phyloP scores from a whole-genome alignment of 176 grass and related monocot species.

The Carex scoparia region DNA sequence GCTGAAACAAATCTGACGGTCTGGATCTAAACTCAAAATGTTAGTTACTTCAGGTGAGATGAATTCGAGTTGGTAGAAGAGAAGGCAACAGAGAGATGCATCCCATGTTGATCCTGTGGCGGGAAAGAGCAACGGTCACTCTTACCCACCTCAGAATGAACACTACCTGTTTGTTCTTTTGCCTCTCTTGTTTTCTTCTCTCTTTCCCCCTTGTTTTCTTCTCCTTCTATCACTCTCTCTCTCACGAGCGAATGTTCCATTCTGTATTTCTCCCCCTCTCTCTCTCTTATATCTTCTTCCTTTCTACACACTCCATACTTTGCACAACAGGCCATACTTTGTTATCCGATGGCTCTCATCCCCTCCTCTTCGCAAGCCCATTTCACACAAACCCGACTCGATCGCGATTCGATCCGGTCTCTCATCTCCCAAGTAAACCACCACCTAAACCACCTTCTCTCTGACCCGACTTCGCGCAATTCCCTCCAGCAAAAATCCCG shows the following conservation, averaged over 20 bases:
- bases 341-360: neutral
- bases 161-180: constrained; percentile 22
- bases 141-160: neutral
- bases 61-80: neutral
- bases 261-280: neutral
- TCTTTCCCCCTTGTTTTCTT: neutral
- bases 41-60: too few species aligned
- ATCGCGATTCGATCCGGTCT: constrained; percentile 34
- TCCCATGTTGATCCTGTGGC: neutral
- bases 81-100: neutral
- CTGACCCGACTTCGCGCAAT: constrained; percentile 32
- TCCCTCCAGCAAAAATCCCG: constrained; percentile 27
- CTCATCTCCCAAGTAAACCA: constrained; percentile 50
- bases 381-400: neutral
- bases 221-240: neutral
- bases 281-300: neutral
- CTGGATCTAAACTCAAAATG: too few species aligned
- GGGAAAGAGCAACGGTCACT: constrained; percentile 13
- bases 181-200: neutral
- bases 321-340: neutral
- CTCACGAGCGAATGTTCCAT: neutral
- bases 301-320: neutral
- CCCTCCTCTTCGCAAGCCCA: constrained; percentile 6
- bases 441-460: constrained; percentile 50
- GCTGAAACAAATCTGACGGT: too few species aligned